Evolutionary conservation across 768 basidiomycete genomes (phyloP).

Genomic region (Kwoniella europaea): DNA sequence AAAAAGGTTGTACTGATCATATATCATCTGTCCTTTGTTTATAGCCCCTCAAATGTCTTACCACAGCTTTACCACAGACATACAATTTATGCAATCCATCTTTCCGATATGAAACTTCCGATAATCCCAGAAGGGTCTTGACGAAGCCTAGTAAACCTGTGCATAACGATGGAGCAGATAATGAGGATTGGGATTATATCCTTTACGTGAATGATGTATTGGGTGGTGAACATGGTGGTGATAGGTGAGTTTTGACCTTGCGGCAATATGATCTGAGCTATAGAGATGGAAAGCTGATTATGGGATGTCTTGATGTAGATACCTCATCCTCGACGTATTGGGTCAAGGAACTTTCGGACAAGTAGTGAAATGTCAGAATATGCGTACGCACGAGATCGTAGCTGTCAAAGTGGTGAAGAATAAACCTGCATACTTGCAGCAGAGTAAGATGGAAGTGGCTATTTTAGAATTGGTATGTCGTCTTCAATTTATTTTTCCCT

Average conservation of each 20-base stretch:
- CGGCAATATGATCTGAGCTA: not conserved
- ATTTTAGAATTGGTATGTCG: constrained; percentile 88
- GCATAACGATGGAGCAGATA: constrained; percentile 97
- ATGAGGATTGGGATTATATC: constrained; percentile 99
- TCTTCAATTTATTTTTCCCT: not conserved
- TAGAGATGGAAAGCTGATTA: constrained; percentile 23
- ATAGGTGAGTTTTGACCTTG: constrained; percentile 72
- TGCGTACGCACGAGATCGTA: constrained; percentile 98
- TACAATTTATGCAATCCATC: constrained; percentile 92
- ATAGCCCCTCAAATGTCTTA: constrained; percentile 72
- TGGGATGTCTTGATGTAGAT: constrained; percentile 63
- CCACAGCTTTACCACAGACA: constrained; percentile 84
- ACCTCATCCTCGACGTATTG: constrained; percentile 94
- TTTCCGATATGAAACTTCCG: constrained; percentile 91
- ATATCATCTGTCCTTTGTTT: not conserved
- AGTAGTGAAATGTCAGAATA: constrained; percentile 99
- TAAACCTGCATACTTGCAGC: constrained; percentile 99
- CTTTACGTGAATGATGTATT: constrained; percentile 98
- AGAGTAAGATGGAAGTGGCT: constrained; percentile 99
- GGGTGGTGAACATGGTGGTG: constrained; percentile 80
- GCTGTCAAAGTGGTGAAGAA: constrained; percentile 99
- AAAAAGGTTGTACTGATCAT: not conserved
- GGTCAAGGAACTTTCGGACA: constrained; percentile 99
- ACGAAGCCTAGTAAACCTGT: constrained; percentile 96
- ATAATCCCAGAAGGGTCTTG: constrained; percentile 93